A percentile compares a stretch with the other conserved stretches of the same genome.
Evolutionary conservation across 2,329 filamentous ascomycete genomes (phyloP).

Genomic region (Teratosphaeria zuluensis): DNA sequence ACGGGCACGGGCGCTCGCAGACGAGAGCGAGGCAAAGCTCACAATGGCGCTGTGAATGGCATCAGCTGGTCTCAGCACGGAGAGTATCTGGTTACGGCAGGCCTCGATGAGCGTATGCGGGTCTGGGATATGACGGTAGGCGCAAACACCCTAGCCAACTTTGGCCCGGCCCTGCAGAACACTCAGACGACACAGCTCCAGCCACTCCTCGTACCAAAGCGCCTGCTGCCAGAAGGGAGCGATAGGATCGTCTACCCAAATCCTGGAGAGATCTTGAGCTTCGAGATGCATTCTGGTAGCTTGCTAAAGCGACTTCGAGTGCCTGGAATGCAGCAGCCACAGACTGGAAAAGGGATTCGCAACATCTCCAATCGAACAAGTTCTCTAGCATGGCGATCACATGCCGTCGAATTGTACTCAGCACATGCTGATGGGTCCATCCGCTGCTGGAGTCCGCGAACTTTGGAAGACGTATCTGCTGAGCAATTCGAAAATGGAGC

Average conservation of each 20-base stretch:
- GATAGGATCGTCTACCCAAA: conserved; percentile 76
- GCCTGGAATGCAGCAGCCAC: conserved; percentile 31
- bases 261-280: conserved; percentile 60
- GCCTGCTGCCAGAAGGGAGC: conserved; percentile 45
- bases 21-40: conserved; percentile 45
- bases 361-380: conserved; percentile 52
- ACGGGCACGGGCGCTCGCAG: conserved; percentile 36
- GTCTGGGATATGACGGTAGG: conserved; percentile 78
- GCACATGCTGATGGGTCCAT: conserved; percentile 79
- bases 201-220: conserved; percentile 48
- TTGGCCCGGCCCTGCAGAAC: conserved; percentile 75
- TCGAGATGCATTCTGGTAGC: conserved; percentile 68
- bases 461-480: conserved; percentile 34
- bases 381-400: conserved; percentile 63
- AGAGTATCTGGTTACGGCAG: conserved; percentile 64
- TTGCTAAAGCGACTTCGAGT: conserved; percentile 62
- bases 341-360: conserved; percentile 10
- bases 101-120: conserved; percentile 73
- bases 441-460: conserved; percentile 62
- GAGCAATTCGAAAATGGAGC: conserved; percentile 35
- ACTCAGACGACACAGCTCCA: conserved; percentile 32
- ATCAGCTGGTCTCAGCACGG: conserved; percentile 78
- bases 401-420: conserved; percentile 66
- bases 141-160: conserved; percentile 79
- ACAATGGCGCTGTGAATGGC: conserved; percentile 74